Base-by-base conservation (phyloP, 108 stramenopile species). In the Nannochloropsis salina region DNA sequence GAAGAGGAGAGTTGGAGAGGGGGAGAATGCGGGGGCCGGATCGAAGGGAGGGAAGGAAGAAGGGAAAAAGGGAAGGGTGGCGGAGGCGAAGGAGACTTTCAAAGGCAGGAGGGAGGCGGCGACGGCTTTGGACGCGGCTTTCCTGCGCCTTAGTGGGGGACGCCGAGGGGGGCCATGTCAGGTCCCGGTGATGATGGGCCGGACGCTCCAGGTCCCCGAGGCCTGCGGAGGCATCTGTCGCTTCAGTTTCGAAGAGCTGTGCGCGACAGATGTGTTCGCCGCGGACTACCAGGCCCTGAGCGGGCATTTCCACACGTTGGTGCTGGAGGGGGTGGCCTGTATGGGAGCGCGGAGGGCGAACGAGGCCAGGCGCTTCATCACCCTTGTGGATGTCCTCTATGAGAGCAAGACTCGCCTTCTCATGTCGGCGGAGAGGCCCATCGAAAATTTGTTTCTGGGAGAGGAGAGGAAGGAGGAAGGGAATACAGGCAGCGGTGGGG, bases 381-480 rank as follows among this genome's bases (percentile, higher is more conserved):
- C 95, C 21, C 89, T 98, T 45, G 89, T 98, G 82, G 98, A 98
- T 88, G 95, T 95, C 86, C 86, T 98, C 44, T 98, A 97, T 89
- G 98, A 98, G 88, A 90, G 89, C 41, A 80, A 79, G 12, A 80
- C 79, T 5, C 41, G n/a, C 86, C 43, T 90, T 42, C 41, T 90
- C 1, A 47, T 95, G 44, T 93, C 92, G 43, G 92, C 85, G 15
- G 86, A 81, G 43, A 94, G 91, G 9, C 61, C 61, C 20, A n/a
- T 74, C 20, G 8, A 0, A 8, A n/a, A 3, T 74, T 74, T 74
- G 61, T 74, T 74, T 6, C 61, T 15, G n/a, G 20, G 61, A 2
- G n/a, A 15, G 61, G 8, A n/a, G 61, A 8, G 61, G 6, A 6
- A 74, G 61, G 61, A n/a, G 8, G 61, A 74, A n/a, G 61, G 31